Evolutionary conservation across 768 basidiomycete species (phyloP).

Genomic region (Hypsizygus marmoreus): DNA sequence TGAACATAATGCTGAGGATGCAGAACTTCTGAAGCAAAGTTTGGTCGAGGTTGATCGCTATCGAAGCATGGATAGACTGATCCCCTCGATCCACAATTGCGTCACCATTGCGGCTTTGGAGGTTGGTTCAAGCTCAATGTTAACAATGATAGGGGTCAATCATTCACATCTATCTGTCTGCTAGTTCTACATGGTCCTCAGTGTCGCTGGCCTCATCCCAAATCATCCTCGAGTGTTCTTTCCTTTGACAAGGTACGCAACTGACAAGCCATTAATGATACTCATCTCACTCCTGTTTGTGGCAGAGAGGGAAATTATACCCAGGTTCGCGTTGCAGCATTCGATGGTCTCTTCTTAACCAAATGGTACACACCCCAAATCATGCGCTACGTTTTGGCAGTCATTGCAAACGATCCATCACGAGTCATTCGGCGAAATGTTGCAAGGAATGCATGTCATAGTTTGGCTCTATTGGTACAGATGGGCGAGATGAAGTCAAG

Average conservation of each 20-base stretch:
- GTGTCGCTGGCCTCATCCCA: conserved; percentile 74
- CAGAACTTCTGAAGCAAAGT: conserved; percentile 70
- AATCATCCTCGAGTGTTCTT: conserved; percentile 80
- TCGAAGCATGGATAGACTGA: conserved; percentile 91
- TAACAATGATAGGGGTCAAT: no score
- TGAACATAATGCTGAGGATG: conserved; percentile 70
- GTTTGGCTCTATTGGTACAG: conserved; percentile 80
- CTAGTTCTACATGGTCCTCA: conserved; percentile 81
- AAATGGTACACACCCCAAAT: conserved; percentile 86
- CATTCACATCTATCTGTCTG: background rate
- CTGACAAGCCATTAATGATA: background rate
- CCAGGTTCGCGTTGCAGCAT: conserved; percentile 89
- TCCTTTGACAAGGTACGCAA: conserved; percentile 78
- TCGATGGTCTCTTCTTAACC: conserved; percentile 89
- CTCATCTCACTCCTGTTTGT: conserved; percentile 11
- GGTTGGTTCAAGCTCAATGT: no score
- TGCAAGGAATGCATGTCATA: conserved; percentile 81
- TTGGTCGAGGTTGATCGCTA: conserved; percentile 86
- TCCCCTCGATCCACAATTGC: conserved; percentile 92
- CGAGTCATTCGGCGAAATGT: conserved; percentile 84
- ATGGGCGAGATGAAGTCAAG: conserved; percentile 88
- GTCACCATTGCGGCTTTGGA: conserved; percentile 90
- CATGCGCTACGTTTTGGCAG: conserved; percentile 84
- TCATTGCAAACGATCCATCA: conserved; percentile 86
- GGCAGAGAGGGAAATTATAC: conserved; percentile 90